Base-by-base conservation (phyloP, 805 yeast genomes). In the Yarrowia deformans region DNA sequence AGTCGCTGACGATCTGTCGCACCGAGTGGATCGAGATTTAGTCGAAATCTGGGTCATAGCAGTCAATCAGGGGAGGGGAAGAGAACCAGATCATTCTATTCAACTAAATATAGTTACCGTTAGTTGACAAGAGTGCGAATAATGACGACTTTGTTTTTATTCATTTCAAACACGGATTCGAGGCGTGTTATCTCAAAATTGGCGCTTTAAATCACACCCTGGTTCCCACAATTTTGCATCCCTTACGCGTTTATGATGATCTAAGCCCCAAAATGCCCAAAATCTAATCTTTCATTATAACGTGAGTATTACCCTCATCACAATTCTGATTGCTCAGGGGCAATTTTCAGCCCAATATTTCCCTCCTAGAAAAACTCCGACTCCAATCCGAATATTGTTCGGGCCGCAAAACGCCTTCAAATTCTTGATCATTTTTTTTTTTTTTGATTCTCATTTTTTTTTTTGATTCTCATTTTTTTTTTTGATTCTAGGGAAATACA, bases 391-490 rank as follows among this genome's bases (percentile, higher is more conserved):
- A 39, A 16, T 19, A 39, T 4, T 54, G 18, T 39, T 39, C 35
- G 19, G 3, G 4, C 37, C 12, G 32, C 10, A 56, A 56, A 56
- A 39, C 45, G 34, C 34, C 5, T 23, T 23, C 18, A 9, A 37
- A 54, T 3, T 19, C 14, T 23, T 39, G 60, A 29, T 56, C 64
- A n/a, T n/a, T n/a, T n/a, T n/a, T n/a, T n/a, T n/a, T n/a, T n/a
- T n/a, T n/a, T n/a, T n/a, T n/a, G n/a, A n/a, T n/a, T n/a, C n/a
- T n/a, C n/a, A n/a, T n/a, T n/a, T n/a, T n/a, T n/a, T n/a, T n/a
- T n/a, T n/a, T n/a, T n/a, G n/a, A n/a, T n/a, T n/a, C n/a, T n/a
- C n/a, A n/a, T n/a, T n/a, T n/a, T n/a, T n/a, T n/a, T n/a, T n/a
- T n/a, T n/a, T n/a, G n/a, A n/a, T n/a, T n/a, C n/a, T n/a, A n/a